Percentiles rank a stretch among this genome's conserved stretches.
phyloP scores from a whole-genome alignment of 1,139 yeast species.

The Candida sp. region DNA sequence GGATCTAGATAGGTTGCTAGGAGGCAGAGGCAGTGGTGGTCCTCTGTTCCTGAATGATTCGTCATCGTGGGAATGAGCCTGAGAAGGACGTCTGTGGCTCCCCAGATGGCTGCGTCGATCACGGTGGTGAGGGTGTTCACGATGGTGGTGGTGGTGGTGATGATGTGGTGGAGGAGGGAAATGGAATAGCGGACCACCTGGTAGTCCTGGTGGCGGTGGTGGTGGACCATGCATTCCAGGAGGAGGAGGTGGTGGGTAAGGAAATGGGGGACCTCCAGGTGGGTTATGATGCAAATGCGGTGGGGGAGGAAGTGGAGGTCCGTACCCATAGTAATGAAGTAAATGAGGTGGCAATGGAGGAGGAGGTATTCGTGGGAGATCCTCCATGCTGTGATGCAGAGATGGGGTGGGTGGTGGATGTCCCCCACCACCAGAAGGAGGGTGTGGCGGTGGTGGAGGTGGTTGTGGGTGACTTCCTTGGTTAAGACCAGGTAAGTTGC shows the following conservation, averaged over 20 bases:
- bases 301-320: slow-evolving; percentile 14
- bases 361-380: slow-evolving; percentile 7
- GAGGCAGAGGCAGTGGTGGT: slow-evolving; percentile 2
- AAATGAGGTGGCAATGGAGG: slow-evolving; percentile 9
- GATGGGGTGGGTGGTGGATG: slow-evolving; percentile 2
- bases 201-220: slow-evolving; percentile 6
- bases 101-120: not conserved
- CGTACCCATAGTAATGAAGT: slow-evolving; percentile 12
- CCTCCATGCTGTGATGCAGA: not conserved
- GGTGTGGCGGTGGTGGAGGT: slow-evolving; percentile 9
- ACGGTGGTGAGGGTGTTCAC: not conserved
- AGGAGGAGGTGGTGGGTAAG: slow-evolving; percentile 12
- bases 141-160: slow-evolving; percentile 5
- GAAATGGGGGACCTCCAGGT: slow-evolving; percentile 5
- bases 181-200: not conserved
- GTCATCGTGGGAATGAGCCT: not conserved
- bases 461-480: slow-evolving; percentile 1
- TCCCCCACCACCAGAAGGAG: not conserved
- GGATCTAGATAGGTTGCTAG: not conserved
- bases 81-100: not conserved
- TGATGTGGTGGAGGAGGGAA: slow-evolving; percentile 3
- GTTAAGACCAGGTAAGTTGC: not conserved
- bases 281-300: slow-evolving; percentile 3
- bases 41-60: not conserved
- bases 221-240: slow-evolving; percentile 4